Conservation (phyloP, 1,284 basidiomycete species). For the Tilletia caries region DNA sequence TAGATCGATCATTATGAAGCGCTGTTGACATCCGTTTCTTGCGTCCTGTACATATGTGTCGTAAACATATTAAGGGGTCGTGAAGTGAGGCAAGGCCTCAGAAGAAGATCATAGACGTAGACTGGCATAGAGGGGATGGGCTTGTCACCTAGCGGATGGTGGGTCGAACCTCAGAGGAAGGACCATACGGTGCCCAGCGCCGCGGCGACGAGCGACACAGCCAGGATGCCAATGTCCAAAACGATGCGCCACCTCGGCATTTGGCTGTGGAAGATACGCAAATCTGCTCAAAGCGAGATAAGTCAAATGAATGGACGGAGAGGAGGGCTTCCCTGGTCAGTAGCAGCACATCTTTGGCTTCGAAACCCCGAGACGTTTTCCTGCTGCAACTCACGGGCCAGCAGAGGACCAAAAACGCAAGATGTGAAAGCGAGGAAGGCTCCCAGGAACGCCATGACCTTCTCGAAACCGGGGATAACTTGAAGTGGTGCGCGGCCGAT, state of each 20-base stretch:
- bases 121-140: too few species aligned
- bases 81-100: too few species aligned
- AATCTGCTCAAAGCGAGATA: constrained; percentile 10
- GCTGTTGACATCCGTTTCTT: too few species aligned
- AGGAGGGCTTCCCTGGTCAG: background rate
- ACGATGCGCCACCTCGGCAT: constrained; percentile 27
- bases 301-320: background rate
- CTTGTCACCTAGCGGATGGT: too few species aligned
- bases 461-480: constrained; percentile 76
- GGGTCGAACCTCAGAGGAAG: constrained; percentile 28
- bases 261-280: constrained; percentile 32
- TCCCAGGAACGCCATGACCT: constrained; percentile 85
- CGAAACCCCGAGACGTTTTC: too few species aligned
- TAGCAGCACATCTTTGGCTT: background rate
- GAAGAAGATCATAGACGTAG: too few species aligned
- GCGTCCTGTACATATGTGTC: too few species aligned
- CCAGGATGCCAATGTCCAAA: constrained; percentile 35
- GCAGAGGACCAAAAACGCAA: constrained; percentile 47
- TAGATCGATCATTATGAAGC: too few species aligned
- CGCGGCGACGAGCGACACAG: constrained; percentile 34
- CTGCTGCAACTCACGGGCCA: constrained; percentile 27
- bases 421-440: constrained; percentile 75
- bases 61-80: too few species aligned
- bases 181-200: constrained; percentile 41
- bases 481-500: too few species aligned